Conservation (phyloP, 1,284 basidiomycete genomes). For the Tilletia caries region DNA sequence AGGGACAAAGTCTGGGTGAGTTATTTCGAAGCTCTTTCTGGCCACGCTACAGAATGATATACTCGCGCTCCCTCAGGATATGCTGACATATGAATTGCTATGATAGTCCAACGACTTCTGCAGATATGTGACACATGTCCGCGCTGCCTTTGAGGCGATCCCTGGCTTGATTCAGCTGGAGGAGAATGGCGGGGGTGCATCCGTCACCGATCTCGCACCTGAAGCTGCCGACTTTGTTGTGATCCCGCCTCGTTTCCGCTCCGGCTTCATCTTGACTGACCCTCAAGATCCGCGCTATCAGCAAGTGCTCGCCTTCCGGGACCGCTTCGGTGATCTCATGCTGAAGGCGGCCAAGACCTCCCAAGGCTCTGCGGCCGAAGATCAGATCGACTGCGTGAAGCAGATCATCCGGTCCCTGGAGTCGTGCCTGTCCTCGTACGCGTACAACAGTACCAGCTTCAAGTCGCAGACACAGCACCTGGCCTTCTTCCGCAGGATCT, state of each 20-base stretch:
- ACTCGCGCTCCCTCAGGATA: too few species aligned
- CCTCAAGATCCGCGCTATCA: conserved; percentile 73
- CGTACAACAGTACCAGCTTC: conserved; percentile 51
- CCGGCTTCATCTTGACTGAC: conserved; percentile 73
- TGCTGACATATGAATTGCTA: not conserved
- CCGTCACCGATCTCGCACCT: conserved; percentile 61
- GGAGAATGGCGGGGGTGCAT: conserved; percentile 61
- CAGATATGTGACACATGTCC: conserved; percentile 63
- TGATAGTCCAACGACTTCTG: conserved; percentile 82
- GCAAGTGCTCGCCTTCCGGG: conserved; percentile 63
- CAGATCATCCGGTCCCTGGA: conserved; percentile 55
- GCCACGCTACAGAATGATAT: too few species aligned
- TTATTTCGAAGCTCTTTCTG: too few species aligned
- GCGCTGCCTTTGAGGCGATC: conserved; percentile 70
- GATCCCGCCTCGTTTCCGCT: conserved; percentile 54
- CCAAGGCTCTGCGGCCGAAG: conserved; percentile 66
- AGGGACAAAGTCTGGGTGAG: conserved; percentile 16
- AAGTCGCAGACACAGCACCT: conserved; percentile 38
- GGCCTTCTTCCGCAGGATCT: conserved; percentile 43
- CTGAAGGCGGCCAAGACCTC: conserved; percentile 65
- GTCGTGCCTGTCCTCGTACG: conserved; percentile 44
- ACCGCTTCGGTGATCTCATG: conserved; percentile 68
- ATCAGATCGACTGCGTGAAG: conserved; percentile 84
- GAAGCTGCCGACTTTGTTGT: conserved; percentile 67
- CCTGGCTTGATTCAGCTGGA: conserved; percentile 63